These are phyloP conservation scores for Litsea cubeba DNA, from an alignment of 164 flowering plant genomes.

Conservation along the genomic window DNA sequence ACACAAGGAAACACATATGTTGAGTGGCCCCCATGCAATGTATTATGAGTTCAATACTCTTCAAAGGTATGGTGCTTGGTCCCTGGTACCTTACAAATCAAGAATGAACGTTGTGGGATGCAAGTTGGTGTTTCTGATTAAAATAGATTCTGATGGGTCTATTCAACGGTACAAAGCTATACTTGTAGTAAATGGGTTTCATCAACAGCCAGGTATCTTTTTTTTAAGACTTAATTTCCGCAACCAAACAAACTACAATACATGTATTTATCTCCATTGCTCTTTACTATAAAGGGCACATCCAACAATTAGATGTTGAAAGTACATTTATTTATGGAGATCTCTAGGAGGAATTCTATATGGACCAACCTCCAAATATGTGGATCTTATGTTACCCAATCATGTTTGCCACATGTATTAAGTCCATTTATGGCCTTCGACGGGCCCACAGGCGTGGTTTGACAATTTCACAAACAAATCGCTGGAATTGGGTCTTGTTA, in stretches of 20 bases:
- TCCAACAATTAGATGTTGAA: neutral
- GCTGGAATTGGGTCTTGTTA: neutral
- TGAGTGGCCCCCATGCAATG: neutral
- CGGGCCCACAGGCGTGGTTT: slow-evolving; percentile 1
- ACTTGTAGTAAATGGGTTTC: neutral
- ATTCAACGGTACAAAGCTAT: neutral
- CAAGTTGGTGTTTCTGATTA: no score
- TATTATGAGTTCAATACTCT: neutral
- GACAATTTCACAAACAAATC: neutral
- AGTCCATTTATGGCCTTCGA: neutral
- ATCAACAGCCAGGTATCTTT: neutral
- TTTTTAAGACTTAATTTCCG: neutral
- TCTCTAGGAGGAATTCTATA: neutral
- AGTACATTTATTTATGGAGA: neutral
- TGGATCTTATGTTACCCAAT: neutral
- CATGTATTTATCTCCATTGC: neutral
- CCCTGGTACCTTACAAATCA: neutral
- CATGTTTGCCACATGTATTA: neutral
- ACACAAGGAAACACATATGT: neutral
- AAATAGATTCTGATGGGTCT: neutral
- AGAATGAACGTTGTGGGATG: neutral
- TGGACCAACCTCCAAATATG: neutral
- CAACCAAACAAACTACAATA: neutral
- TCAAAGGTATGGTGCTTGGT: neutral
- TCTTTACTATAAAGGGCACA: neutral